Evolutionary conservation across 495 filamentous ascomycete species (phyloP).

Genomic region (Lichenothelia convexa): DNA sequence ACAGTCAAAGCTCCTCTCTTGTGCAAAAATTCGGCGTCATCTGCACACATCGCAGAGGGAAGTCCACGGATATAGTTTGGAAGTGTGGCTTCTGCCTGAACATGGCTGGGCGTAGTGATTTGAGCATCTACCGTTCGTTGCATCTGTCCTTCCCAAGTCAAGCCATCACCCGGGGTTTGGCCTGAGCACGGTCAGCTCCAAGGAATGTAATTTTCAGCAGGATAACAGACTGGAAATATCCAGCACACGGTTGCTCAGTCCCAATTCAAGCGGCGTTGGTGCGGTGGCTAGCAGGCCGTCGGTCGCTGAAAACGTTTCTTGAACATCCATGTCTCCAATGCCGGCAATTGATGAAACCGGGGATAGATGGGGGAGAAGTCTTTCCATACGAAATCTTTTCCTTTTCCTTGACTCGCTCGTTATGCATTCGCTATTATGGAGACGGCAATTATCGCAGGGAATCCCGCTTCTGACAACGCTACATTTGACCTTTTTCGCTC

Average conservation of each 20-base stretch:
- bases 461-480: constrained; percentile 76
- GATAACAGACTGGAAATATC: not conserved
- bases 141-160: not conserved
- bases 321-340: constrained; percentile 3
- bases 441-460: constrained; percentile 75
- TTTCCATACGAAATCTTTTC: constrained; percentile 24
- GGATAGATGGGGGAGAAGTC: not conserved
- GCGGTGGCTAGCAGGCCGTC: constrained; percentile 12
- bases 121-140: not conserved
- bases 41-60: constrained; percentile 41
- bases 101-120: not conserved
- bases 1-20: constrained; percentile 57
- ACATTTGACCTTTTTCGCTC: constrained; percentile 80
- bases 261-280: constrained; percentile 14
- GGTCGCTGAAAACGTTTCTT: constrained; percentile 2
- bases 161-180: not conserved
- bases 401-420: constrained; percentile 79
- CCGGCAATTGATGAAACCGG: not conserved
- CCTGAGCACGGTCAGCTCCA: not conserved
- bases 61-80: constrained; percentile 49
- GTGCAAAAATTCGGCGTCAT: constrained; percentile 55
- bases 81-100: not conserved
- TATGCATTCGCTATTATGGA: constrained; percentile 75
- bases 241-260: constrained; percentile 9
- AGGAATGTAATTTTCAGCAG: not conserved